Base-by-base conservation (phyloP, 352 stramenopile genomes). In the Phytophthora macrochlamydospora region DNA sequence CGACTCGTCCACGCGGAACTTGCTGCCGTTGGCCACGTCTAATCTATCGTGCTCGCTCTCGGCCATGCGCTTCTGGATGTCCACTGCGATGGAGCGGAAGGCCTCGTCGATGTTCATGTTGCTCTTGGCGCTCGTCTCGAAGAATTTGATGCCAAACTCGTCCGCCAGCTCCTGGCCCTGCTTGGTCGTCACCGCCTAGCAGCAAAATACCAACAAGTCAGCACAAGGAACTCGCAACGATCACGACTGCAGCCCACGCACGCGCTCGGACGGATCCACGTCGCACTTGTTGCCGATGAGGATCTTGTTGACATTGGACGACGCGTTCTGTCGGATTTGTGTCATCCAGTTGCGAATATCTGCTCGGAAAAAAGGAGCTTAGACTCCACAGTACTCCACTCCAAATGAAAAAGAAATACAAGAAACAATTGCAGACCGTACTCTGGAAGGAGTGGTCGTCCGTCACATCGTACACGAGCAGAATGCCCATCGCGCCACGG, bases 251-350 rank as follows among this genome's bases (percentile, higher is more conserved):
- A 24, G 9, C 9, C 4, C 24, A 75, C 85, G 58, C 63, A 98
- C 94, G 71, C 98, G 93, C 67, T 99, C 91, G 8, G 93, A 97
- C n/a, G 83, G 76, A 64, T 98, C 89, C 18, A 99, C 89, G 81
- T 99, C 98, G 65, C 92, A 98, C 81, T 99, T 99, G 90, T 99
- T 99, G 51, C 97, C 98, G 30, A 99, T 97, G 7, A 99, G 84
- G 42, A 99, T 96, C 81, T 99, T 99, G 85, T 99, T 99, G 29
- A 99, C 96, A 83, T 99, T 99, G 68, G 98, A 97, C 61, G 98
- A 98, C 31, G 97, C 98, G 71, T 99, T 98, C 79, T 99, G 97
- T 75, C 97, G 81, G 73, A 96, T 96, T 75, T 96, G 88, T 57
- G 86, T 93, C 88, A 96, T 96, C 88, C 88, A 96, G 63, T 96